Evolutionary conservation across 2,329 filamentous ascomycete genomes (phyloP).

Genomic region (Pseudogymnoascus sp.): DNA sequence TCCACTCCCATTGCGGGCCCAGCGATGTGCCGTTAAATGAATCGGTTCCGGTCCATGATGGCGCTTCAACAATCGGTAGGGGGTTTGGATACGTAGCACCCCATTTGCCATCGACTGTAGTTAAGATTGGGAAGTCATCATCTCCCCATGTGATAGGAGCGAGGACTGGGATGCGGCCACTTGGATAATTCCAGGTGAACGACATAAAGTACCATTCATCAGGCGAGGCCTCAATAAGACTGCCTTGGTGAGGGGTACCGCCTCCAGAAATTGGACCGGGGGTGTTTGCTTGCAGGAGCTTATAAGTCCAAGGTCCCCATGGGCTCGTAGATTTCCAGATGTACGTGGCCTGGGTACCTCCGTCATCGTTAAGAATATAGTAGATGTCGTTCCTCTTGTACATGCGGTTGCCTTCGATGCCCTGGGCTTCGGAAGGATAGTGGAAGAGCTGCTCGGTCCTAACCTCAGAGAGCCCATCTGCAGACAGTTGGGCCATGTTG

Average conservation of each 20-base stretch:
- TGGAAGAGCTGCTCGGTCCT: constrained; percentile 37
- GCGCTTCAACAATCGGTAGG: constrained; percentile 23
- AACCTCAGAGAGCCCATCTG: constrained; percentile 39
- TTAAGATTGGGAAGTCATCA: constrained; percentile 44
- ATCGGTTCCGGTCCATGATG: constrained; percentile 35
- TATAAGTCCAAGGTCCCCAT: constrained; percentile 39
- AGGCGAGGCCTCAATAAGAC: constrained; percentile 42
- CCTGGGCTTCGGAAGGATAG: constrained; percentile 27
- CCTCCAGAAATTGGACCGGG: constrained; percentile 36
- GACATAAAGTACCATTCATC: constrained; percentile 52
- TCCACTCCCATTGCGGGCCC: constrained; percentile 48
- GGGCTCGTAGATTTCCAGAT: constrained; percentile 42
- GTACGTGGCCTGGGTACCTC: constrained; percentile 36
- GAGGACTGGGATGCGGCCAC: constrained; percentile 47
- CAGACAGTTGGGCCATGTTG: constrained; percentile 41
- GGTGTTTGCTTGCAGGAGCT: not conserved
- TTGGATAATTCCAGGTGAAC: constrained; percentile 47
- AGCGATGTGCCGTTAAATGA: constrained; percentile 37
- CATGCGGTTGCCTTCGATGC: constrained; percentile 43
- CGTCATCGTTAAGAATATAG: constrained; percentile 43
- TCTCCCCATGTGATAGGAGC: constrained; percentile 44
- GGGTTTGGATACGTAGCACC: constrained; percentile 37
- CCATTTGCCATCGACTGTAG: constrained; percentile 39
- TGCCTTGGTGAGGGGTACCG: constrained; percentile 46
- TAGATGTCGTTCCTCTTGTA: constrained; percentile 48